These are phyloP conservation scores for Trichoderma gamsii DNA, from an alignment of 495 filamentous ascomycete species.

Conservation along the genomic window DNA sequence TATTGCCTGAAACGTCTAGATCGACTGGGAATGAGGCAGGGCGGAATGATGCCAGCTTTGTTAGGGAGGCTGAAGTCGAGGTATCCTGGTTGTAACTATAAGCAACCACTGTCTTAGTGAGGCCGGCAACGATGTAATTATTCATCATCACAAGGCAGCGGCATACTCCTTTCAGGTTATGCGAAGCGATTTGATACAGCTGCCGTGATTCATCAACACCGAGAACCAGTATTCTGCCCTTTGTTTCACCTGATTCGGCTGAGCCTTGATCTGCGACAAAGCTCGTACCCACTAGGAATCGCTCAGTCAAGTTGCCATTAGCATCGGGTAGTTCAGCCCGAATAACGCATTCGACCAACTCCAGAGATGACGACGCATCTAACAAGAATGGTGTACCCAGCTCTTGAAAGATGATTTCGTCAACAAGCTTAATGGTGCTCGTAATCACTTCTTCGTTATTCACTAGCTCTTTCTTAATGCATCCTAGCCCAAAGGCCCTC, in stretches of 20 bases:
- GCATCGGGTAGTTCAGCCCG: slow-evolving; percentile 64
- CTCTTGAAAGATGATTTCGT: slow-evolving; percentile 44
- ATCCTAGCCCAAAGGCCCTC: slow-evolving; percentile 80
- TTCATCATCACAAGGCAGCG: slow-evolving; percentile 67
- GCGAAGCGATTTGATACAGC: slow-evolving; percentile 59
- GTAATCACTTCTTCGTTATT: slow-evolving; percentile 44
- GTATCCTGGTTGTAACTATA: slow-evolving; percentile 48
- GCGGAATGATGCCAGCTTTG: slow-evolving; percentile 65
- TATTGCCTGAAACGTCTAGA: slow-evolving; percentile 60
- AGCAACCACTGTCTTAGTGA: slow-evolving; percentile 77
- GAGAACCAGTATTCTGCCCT: slow-evolving; percentile 77
- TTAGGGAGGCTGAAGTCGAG: slow-evolving; percentile 47
- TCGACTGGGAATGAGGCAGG: slow-evolving; percentile 82
- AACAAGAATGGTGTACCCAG: slow-evolving; percentile 39
- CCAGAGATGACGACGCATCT: slow-evolving; percentile 51
- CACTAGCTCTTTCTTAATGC: slow-evolving; percentile 56
- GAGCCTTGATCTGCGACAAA: slow-evolving; percentile 56
- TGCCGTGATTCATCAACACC: slow-evolving; percentile 69
- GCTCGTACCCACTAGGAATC: slow-evolving; percentile 84
- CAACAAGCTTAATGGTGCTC: slow-evolving; percentile 46
- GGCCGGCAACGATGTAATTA: slow-evolving; percentile 74
- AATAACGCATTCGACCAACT: slow-evolving; percentile 80
- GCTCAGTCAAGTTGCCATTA: slow-evolving; percentile 59
- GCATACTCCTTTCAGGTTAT: slow-evolving; percentile 67
- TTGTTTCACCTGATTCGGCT: slow-evolving; percentile 34